Evolutionary conservation across 768 basidiomycete genomes (phyloP), one percentile per base, ranked within the genome.

Genomic region (Macrolepiota albuminosa): DNA sequence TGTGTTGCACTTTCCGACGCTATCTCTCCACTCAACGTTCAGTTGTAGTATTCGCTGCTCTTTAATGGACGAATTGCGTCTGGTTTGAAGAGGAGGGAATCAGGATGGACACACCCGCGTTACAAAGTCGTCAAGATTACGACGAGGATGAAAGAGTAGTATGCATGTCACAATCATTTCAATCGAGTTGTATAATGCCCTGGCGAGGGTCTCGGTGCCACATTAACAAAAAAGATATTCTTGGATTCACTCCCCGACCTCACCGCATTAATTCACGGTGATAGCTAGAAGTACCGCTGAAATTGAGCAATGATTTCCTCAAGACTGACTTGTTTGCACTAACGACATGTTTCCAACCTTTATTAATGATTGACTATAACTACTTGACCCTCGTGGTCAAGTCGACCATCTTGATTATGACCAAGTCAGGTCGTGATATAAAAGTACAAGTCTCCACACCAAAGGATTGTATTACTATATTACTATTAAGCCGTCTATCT

Each of bases 1-100:
- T 85, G 82, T 59, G 76, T 91, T 36, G 69, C 73, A 9, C 72
- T 71, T 54, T 87, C 87, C 58, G 90, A 92, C 61, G 54, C 67
- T 45, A 74, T 80, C 26, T 86, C 86, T 2, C 86, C 87, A 0
- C 67, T 91, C 60, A 91, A 89, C 61, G 21, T 40, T n/a, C 24
- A 45, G 18, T 34, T 51, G 10, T 45, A 24, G 45, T n/a, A 50
- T 9, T 40, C 18, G 9, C 21, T 21, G 10, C 14, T 33, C 56
- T 39, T 24, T 16, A 34, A 14, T 26, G 31, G 13, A 10, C 26
- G 13, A n/a, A 56, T 14, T 33, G 21, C 48, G 31, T 33, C 33
- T 2, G 16, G 31, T 50, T 50, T 9, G n/a, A 18, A 34, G 29
- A 43, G 31, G 6, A 21, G 21, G 10, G 33, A 50, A 7, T 29